Evolutionary conservation across 1,284 basidiomycete species (phyloP), one percentile per base, ranked within the genome.

Genomic region (Macrocybe sp.): DNA sequence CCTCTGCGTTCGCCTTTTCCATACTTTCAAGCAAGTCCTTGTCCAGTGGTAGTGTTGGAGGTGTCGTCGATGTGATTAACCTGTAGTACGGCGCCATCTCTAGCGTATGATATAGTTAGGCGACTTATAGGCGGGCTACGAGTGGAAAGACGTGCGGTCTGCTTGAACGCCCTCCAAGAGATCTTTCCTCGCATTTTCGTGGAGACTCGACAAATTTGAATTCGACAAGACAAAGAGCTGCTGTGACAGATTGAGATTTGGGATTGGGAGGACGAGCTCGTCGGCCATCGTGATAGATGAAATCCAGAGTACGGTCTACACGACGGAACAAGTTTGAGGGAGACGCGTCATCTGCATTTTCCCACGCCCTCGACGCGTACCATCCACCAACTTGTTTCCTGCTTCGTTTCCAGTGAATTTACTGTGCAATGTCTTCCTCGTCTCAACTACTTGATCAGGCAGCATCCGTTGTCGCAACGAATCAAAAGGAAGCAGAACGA

Each of bases 1-100:
- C 83, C 37, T 79, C 82, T 46, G 76, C 69, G 66, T 98, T 98
- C 46, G 80, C 78, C 48, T 78, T 77, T 60, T 92, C 83, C 64
- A 98, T 79, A 22, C 73, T 67, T 10, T 78, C 73, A 1, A 96
- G 73, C 4, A 96, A 66, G 0, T 72, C 61, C 3, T 79, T 63
- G 54, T 91, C 85, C 0, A 76, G 61, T 0, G 70, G 63, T 1
- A 86, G 66, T 1, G 69, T 6, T 3, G 64, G 53, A 4, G 65
- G 55, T 0, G 67, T 52, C 0, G 73, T 65, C 1, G 79, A 68
- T 1, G 77, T 77, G 48, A 87, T 73, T 9, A 73, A 66, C 40
- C 69, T 71, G 62, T 86, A 85, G 65, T 89, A 95, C 0, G 92
- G 88, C 1, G 81, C 83, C 92, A 95, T 95, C 59, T 92, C 89